Conservation (phyloP, 1,139 yeast species). For the Candida tetrigidarum region DNA sequence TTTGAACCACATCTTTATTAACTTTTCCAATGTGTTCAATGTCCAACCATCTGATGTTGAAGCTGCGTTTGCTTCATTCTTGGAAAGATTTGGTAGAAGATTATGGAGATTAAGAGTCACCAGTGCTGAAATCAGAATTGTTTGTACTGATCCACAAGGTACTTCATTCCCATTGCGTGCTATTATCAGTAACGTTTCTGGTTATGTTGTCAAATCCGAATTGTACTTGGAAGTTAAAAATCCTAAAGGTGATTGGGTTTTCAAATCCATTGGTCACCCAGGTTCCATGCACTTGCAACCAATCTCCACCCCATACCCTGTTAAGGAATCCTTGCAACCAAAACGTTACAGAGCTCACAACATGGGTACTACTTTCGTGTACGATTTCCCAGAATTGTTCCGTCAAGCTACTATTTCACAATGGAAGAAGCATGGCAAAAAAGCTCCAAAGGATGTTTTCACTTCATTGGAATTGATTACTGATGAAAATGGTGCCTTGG, state of each 20-base stretch:
- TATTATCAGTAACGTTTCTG: slow-evolving; percentile 92
- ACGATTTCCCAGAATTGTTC: slow-evolving; percentile 98
- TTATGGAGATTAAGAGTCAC: slow-evolving; percentile 96
- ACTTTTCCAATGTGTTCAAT: slow-evolving; percentile 93
- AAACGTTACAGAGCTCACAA: slow-evolving; percentile 98
- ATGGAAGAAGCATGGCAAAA: slow-evolving; percentile 75
- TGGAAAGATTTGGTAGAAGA: slow-evolving; percentile 97
- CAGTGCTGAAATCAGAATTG: slow-evolving; percentile 96
- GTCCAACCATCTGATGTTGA: slow-evolving; percentile 95
- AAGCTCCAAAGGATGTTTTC: slow-evolving; percentile 80
- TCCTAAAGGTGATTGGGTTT: slow-evolving; percentile 93
- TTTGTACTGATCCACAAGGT: slow-evolving; percentile 89
- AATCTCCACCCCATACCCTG: slow-evolving; percentile 94
- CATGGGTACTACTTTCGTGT: slow-evolving; percentile 97
- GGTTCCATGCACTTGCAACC: slow-evolving; percentile 98
- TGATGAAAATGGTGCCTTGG: slow-evolving; percentile 76
- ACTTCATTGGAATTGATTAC: slow-evolving; percentile 80
- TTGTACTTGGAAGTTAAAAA: slow-evolving; percentile 93
- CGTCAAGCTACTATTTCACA: slow-evolving; percentile 86
- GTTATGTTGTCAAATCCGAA: slow-evolving; percentile 95
- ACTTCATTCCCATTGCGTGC: slow-evolving; percentile 96
- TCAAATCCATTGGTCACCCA: slow-evolving; percentile 91
- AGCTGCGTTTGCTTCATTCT: slow-evolving; percentile 96
- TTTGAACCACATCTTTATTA: slow-evolving; percentile 94
- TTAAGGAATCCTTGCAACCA: slow-evolving; percentile 97